These are phyloP conservation scores for Geranomyces michiganensis DNA, from an alignment of 192 early-diverging fungal species.

Conservation along the genomic window DNA sequence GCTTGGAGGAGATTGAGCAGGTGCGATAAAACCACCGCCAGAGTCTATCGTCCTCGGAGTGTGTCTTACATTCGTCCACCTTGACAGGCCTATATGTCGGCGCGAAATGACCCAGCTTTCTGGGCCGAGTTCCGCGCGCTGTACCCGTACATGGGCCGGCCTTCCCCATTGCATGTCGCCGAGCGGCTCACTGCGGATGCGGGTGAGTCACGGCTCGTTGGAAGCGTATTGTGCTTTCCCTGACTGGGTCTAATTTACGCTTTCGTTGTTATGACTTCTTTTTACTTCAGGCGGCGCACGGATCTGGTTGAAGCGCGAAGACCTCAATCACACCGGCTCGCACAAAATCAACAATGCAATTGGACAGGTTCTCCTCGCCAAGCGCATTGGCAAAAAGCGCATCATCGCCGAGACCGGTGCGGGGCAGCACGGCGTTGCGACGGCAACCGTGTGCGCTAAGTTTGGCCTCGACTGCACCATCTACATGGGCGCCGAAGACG, in stretches of 20 bases:
- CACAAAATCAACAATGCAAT: constrained; percentile 99
- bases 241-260: neutral
- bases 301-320: constrained; percentile 99
- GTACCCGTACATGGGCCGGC: constrained; percentile 91
- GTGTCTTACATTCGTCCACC: neutral
- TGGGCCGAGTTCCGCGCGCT: constrained; percentile 88
- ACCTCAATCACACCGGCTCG: constrained; percentile 97
- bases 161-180: constrained; percentile 86
- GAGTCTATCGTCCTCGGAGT: too few relatives aligned
- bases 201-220: constrained; percentile 34
- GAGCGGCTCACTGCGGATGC: constrained; percentile 76
- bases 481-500: constrained; percentile 98
- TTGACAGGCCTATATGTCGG: constrained; percentile 68
- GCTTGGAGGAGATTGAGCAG: constrained; percentile 85
- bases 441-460: constrained; percentile 97
- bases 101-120: constrained; percentile 87
- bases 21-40: too few relatives aligned
- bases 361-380: constrained; percentile 91
- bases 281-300: constrained; percentile 70
- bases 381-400: constrained; percentile 91
- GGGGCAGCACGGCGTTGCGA: constrained; percentile 97
- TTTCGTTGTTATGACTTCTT: neutral
- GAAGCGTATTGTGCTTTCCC: constrained; percentile 9
- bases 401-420: constrained; percentile 99
- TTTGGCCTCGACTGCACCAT: constrained; percentile 95